phyloP scores from a whole-genome alignment of 306 rosid genomes.

The Styphnolobium japonicum region DNA sequence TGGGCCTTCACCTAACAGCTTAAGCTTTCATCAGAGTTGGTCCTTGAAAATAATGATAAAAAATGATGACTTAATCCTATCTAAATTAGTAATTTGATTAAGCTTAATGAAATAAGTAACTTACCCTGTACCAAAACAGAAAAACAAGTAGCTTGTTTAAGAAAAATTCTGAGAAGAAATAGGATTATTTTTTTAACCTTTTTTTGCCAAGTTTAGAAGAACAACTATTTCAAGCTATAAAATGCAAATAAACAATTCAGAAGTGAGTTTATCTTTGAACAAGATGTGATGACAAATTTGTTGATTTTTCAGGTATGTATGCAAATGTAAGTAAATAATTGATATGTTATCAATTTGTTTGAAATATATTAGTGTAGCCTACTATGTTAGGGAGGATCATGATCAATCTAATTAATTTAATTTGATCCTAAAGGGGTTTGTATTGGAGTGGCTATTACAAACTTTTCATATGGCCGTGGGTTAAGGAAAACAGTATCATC shows the following conservation, averaged over 20 bases:
- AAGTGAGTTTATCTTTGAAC: neutral
- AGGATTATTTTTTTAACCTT: no score
- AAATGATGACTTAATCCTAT: neutral
- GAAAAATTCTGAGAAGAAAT: neutral
- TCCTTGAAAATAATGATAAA: neutral
- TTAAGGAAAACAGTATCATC: slow-evolving; percentile 5
- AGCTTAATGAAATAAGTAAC: neutral
- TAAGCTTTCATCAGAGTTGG: neutral
- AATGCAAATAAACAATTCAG: neutral
- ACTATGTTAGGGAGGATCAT: neutral
- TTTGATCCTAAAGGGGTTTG: neutral
- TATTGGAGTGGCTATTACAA: neutral
- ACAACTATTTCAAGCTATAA: neutral
- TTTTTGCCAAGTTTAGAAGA: neutral
- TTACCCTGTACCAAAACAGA: neutral
- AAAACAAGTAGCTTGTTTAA: neutral
- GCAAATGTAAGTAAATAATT: neutral
- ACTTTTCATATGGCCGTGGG: neutral
- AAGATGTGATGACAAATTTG: neutral
- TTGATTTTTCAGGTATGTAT: neutral
- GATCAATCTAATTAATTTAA: neutral
- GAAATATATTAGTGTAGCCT: neutral
- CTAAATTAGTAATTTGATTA: neutral
- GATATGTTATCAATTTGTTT: neutral
- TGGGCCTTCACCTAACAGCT: neutral